Conservation (phyloP, 805 yeast species). For the Saturnispora diversa region DNA sequence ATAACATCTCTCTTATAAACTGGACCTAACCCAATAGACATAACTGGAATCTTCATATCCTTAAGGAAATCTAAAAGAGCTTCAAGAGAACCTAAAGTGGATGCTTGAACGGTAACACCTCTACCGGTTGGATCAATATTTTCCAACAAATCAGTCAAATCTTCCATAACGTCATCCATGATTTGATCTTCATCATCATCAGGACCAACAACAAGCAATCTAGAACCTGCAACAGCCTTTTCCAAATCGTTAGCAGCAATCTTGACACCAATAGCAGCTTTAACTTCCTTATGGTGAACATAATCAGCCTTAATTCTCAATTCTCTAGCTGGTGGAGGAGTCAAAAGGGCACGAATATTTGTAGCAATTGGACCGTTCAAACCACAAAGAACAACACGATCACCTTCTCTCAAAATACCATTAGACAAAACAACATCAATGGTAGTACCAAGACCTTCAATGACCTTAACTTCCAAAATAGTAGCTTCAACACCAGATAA, state of each 20-base stretch:
- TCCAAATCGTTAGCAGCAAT: conserved; percentile 96
- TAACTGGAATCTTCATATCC: conserved; percentile 98
- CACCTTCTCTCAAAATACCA: conserved; percentile 93
- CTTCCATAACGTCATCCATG: conserved; percentile 98
- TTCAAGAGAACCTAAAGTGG: conserved; percentile 96
- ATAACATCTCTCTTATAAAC: conserved; percentile 96
- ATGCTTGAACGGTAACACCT: conserved; percentile 98
- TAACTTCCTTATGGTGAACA: conserved; percentile 93
- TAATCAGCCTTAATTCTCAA: conserved; percentile 95
- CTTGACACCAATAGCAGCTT: conserved; percentile 98
- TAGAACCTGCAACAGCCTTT: conserved; percentile 98
- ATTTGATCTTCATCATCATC: conserved; percentile 97
- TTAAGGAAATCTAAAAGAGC: conserved; percentile 94
- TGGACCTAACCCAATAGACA: conserved; percentile 97
- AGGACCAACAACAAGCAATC: conserved; percentile 89
- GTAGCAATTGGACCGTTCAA: conserved; percentile 98
- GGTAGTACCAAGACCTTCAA: conserved; percentile 98
- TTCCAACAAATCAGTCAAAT: conserved; percentile 86
- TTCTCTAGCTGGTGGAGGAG: conserved; percentile 97
- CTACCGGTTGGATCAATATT: conserved; percentile 91
- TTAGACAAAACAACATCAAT: conserved; percentile 97
- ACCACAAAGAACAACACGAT: conserved; percentile 91
- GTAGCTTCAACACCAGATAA: conserved; percentile 92
- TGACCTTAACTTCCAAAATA: conserved; percentile 91
- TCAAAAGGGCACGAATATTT: conserved; percentile 86